Evolutionary conservation across 306 rosid genomes (phyloP).

Genomic region (Lablab purpureus): DNA sequence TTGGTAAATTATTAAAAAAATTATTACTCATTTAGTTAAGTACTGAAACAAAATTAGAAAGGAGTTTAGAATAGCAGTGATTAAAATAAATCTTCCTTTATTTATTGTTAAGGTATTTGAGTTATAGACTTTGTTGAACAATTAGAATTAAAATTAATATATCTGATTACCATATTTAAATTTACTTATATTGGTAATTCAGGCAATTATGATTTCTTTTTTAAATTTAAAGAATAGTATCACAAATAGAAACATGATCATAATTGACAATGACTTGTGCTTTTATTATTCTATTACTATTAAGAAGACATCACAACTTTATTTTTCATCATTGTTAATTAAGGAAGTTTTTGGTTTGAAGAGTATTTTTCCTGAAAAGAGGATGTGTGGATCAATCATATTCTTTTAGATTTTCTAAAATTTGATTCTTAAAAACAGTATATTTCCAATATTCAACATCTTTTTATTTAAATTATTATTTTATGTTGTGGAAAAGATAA

Average conservation of each 20-base stretch:
- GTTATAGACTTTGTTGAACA: background rate
- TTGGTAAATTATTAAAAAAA: background rate
- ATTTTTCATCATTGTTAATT: background rate
- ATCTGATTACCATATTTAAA: background rate
- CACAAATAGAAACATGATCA: slow-evolving; percentile 10
- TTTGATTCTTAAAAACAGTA: background rate
- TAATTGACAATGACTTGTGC: slow-evolving; percentile 31
- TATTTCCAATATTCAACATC: background rate
- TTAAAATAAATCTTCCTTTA: slow-evolving; percentile 4
- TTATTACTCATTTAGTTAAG: background rate
- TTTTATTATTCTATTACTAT: slow-evolving; percentile 22
- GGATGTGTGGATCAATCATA: background rate
- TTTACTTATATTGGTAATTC: slow-evolving; percentile 14
- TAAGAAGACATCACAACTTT: slow-evolving; percentile 21
- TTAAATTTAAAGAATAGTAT: background rate
- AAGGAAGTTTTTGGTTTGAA: slow-evolving; percentile 19
- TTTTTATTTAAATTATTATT: background rate
- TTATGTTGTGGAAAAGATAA: background rate
- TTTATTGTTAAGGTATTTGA: background rate
- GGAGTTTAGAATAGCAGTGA: background rate
- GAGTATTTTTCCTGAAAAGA: background rate
- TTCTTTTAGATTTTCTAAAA: background rate
- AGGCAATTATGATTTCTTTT: background rate
- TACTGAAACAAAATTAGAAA: background rate
- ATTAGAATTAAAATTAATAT: slow-evolving; percentile 26